phyloP scores from a whole-genome alignment of 1,139 yeast species.

The Lodderomyces theae region DNA sequence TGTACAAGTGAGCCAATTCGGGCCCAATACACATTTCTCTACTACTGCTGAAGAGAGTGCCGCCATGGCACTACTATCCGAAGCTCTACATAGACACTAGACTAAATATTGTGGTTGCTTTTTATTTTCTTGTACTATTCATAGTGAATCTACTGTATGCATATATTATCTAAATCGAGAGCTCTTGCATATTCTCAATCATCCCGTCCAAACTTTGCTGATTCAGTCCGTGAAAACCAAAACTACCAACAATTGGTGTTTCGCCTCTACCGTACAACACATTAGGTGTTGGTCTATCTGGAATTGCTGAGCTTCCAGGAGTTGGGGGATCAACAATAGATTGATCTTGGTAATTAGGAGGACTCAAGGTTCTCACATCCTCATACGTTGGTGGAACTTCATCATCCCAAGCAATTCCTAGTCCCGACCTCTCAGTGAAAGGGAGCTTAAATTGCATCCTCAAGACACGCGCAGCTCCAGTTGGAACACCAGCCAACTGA shows the following conservation, averaged over 20 bases:
- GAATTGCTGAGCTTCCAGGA: slow-evolving; percentile 15
- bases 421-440: slow-evolving; percentile 86
- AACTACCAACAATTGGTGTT: slow-evolving; percentile 31
- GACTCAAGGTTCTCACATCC: slow-evolving; percentile 76
- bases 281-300: slow-evolving; percentile 32
- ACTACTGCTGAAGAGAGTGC: not conserved
- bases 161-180: slow-evolving; percentile 11
- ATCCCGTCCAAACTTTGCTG: slow-evolving; percentile 26
- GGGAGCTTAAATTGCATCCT: slow-evolving; percentile 88
- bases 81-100: not conserved
- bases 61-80: not conserved
- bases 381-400: slow-evolving; percentile 97
- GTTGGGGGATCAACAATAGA: slow-evolving; percentile 22
- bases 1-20: slow-evolving; percentile 41
- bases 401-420: slow-evolving; percentile 98
- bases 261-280: slow-evolving; percentile 46
- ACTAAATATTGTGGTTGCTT: too few relatives aligned
- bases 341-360: slow-evolving; percentile 67
- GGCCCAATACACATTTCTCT: not conserved
- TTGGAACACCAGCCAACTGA: slow-evolving; percentile 52
- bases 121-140: too few relatives aligned
- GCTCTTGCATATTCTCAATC: slow-evolving; percentile 35
- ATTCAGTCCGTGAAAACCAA: slow-evolving; percentile 18
- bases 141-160: too few relatives aligned
- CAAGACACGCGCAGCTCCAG: slow-evolving; percentile 92